Evolutionary conservation across 176 grass and related monocot species (phyloP).

Genomic region (Bonia amplexicaulis): DNA sequence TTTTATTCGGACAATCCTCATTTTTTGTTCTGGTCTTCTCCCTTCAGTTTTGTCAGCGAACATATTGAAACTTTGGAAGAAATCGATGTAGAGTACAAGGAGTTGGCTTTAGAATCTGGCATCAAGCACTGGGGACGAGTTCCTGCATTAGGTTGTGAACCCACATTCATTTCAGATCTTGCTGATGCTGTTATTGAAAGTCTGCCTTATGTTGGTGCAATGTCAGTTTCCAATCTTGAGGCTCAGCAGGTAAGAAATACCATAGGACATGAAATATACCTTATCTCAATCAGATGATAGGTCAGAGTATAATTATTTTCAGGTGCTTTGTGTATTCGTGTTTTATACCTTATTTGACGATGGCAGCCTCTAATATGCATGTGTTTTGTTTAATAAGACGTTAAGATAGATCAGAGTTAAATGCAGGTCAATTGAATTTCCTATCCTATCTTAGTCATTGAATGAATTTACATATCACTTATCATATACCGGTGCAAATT

Average conservation of each 20-base stretch:
- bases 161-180: slow-evolving; percentile 76
- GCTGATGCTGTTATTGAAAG: slow-evolving; percentile 87
- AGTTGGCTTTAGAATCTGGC: slow-evolving; percentile 89
- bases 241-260: slow-evolving; percentile 83
- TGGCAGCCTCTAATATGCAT: not conserved
- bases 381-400: not conserved
- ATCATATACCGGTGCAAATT: not conserved
- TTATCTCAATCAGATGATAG: not conserved
- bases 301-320: not conserved
- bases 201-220: slow-evolving; percentile 95
- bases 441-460: not conserved
- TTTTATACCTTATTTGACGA: slow-evolving; percentile 10
- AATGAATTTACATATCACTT: not conserved
- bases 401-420: not conserved
- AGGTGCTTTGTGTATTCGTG: not conserved
- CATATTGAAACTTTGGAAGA: slow-evolving; percentile 99
- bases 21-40: slow-evolving; percentile 4
- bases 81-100: slow-evolving; percentile 97
- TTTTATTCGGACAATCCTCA: not conserved
- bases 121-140: slow-evolving; percentile 91
- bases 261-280: slow-evolving; percentile 15
- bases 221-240: slow-evolving; percentile 97
- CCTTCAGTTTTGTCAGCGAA: slow-evolving; percentile 94
- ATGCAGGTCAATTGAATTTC: not conserved
- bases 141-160: slow-evolving; percentile 80